These are phyloP conservation scores for Salvia miltiorrhiza DNA, from an alignment of 257 asterid species.

Conservation along the genomic window DNA sequence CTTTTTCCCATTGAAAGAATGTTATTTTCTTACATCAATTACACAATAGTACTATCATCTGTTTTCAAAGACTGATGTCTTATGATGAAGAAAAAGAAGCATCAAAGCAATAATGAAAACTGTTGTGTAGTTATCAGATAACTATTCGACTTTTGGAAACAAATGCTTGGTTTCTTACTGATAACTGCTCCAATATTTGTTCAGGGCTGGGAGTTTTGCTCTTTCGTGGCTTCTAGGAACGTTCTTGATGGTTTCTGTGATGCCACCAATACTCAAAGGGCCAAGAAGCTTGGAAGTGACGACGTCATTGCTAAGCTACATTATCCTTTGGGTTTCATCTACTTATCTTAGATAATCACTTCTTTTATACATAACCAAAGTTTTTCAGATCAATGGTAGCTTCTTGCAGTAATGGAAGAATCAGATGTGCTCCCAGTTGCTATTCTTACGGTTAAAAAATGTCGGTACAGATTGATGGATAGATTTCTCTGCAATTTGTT, in stretches of 20 bases:
- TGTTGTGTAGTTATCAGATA: not conserved
- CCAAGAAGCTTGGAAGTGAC: constrained; percentile 93
- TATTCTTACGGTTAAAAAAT: not conserved
- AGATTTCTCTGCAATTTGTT: constrained; percentile 6
- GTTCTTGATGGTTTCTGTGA: constrained; percentile 89
- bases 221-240: constrained; percentile 96
- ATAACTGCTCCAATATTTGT: not conserved
- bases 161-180: constrained; percentile 4
- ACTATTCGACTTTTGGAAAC: not conserved
- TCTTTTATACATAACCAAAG: constrained; percentile 26
- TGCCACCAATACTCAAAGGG: constrained; percentile 89
- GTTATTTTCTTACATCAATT: not conserved
- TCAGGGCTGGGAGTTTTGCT: constrained; percentile 82
- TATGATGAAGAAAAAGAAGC: not conserved
- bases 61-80: not conserved
- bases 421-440: constrained; percentile 11
- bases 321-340: constrained; percentile 86
- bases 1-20: not conserved
- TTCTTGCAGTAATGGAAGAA: constrained; percentile 15
- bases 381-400: constrained; percentile 34
- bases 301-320: constrained; percentile 84
- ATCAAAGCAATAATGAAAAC: not conserved
- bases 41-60: not conserved
- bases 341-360: constrained; percentile 66
- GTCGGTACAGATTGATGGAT: constrained; percentile 13